phyloP scores from a whole-genome alignment of 176 grass and related monocot genomes.

The Pharus latifolius region DNA sequence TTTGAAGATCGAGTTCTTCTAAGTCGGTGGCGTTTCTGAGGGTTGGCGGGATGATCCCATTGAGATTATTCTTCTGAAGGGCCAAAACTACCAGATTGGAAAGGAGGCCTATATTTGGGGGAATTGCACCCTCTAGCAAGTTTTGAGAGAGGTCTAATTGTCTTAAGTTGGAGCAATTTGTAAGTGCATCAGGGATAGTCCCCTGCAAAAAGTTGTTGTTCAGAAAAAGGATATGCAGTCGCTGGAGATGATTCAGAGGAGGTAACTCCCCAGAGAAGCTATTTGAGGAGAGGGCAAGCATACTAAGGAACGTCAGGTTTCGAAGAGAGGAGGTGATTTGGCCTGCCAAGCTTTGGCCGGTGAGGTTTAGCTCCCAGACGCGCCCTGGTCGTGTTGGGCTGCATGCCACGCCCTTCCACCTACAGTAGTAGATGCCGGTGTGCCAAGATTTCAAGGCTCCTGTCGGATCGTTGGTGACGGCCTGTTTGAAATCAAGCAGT shows the following conservation, averaged over 20 bases:
- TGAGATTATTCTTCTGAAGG: background rate
- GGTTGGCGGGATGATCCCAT: slow-evolving; percentile 4
- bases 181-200: background rate
- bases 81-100: background rate
- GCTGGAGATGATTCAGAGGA: background rate
- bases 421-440: background rate
- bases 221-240: rapidly evolving
- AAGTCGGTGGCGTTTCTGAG: background rate
- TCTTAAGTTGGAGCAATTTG: background rate
- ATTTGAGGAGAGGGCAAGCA: background rate
- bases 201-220: background rate
- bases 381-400: rapidly evolving
- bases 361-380: background rate
- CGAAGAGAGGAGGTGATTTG: background rate
- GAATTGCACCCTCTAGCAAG: background rate
- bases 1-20: background rate
- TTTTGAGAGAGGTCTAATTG: background rate
- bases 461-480: background rate
- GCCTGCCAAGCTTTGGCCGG: background rate
- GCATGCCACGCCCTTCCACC: background rate
- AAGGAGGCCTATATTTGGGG: background rate
- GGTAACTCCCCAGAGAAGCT: background rate
- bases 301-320: background rate
- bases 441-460: background rate
- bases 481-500: background rate